These are phyloP conservation scores for Saccharomycopsis sp. DNA, from an alignment of 805 yeast species.

Conservation along the genomic window DNA sequence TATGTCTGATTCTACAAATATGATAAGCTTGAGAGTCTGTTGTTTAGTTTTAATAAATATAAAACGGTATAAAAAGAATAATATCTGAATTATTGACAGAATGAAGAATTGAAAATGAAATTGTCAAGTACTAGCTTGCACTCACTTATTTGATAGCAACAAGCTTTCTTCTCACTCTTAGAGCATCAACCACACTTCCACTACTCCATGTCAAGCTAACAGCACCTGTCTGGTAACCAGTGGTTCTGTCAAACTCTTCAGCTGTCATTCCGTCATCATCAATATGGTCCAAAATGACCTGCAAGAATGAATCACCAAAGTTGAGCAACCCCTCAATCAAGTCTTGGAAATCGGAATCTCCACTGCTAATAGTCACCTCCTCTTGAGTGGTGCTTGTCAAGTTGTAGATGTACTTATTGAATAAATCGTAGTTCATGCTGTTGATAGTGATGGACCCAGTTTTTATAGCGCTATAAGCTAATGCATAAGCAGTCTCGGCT, in stretches of 20 bases:
- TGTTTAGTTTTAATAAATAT: no score
- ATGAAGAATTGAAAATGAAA: background rate
- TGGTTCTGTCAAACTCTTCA: conserved; percentile 61
- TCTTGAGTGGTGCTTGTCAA: conserved; percentile 9
- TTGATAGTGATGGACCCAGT: background rate
- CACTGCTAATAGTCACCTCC: conserved; percentile 25
- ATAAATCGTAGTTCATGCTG: conserved; percentile 10
- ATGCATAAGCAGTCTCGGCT: conserved; percentile 52
- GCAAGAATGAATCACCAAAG: conserved; percentile 16
- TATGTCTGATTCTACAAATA: no score
- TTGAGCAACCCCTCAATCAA: background rate
- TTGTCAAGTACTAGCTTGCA: background rate
- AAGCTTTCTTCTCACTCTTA: conserved; percentile 6
- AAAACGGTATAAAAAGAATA: no score
- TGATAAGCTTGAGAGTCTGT: no score
- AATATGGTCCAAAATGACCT: conserved; percentile 19
- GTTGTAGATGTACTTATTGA: conserved; percentile 5
- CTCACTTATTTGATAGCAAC: conserved; percentile 1
- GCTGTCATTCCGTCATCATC: conserved; percentile 56
- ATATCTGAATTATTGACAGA: no score
- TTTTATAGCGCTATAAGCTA: conserved; percentile 34
- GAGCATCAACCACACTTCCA: conserved; percentile 51
- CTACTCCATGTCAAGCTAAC: conserved; percentile 69
- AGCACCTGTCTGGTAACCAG: conserved; percentile 73
- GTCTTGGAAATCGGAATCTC: background rate